Base-by-base conservation (phyloP, 1,284 basidiomycete genomes). In the Sporisorium iseilematis-ciliati region DNA sequence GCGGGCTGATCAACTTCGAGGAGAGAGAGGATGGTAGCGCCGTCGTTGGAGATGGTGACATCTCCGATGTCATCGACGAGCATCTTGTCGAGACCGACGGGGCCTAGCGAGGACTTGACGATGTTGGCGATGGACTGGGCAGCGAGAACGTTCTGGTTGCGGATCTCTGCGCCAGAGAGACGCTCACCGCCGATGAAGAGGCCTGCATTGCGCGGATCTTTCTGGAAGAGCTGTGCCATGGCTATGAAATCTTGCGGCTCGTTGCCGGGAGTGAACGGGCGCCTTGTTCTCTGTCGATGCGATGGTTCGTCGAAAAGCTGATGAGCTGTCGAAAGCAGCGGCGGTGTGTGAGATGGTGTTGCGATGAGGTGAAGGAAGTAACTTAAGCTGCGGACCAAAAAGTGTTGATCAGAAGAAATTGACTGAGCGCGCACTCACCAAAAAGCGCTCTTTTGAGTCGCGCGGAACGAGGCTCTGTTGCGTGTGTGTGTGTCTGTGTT, bases 1-100 rank as follows among this genome's bases (percentile, higher is more conserved):
- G 96, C 94, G 46, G 96, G 95, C 85, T 97, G 94, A 79, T 95
- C 84, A 56, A 97, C 95, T 46, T 94, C 91, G 49, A 98, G 88
- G 23, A 99, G 89, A 38, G 93, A 92, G 46, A 99, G 90, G 80
- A 99, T 99, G 33, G 97, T 99, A 25, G 97, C 97, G 55, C 97
- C 97, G 87, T 99, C 97, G 87, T 99, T 99, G 63, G 96, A 97
- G 86, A 99, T 99, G 42, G 96, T 99, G 48, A 99, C 95, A 89
- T 99, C 97, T 80, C 97, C 97, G 81, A 99, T 96, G 87, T 98
- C 97, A 86, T 99, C 96, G 29, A 99, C 96, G 54, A 98, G 89
- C 95, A 99, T 85, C 82, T 84, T 84, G 74, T 85, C 84, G 46
- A 85, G 78, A 38, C 82, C 96, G 63, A 98, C 89, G 7, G 97